phyloP scores from a whole-genome alignment of 345 rosid species.

The Salix brachista region DNA sequence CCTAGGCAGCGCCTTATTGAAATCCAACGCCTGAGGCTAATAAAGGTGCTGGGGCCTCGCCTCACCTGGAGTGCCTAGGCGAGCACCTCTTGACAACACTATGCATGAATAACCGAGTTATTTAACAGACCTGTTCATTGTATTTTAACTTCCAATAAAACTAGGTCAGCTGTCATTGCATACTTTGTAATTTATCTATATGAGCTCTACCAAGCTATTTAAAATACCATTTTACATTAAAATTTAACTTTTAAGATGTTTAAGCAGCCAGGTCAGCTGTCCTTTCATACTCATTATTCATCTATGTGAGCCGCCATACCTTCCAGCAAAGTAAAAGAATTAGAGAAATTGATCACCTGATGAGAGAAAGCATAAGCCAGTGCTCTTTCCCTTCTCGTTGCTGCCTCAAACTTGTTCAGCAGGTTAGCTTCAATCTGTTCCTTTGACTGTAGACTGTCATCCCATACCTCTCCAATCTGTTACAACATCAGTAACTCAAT shows the following conservation, averaged over 20 bases:
- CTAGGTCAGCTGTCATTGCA: too few species aligned
- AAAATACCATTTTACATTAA: not conserved
- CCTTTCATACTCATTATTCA: too few species aligned
- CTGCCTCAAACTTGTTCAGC: conserved; percentile 77
- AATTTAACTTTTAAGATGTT: not conserved
- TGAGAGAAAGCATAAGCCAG: conserved; percentile 85
- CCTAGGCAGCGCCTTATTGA: too few species aligned
- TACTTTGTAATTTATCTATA: too few species aligned
- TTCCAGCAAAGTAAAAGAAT: not conserved
- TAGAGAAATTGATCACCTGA: conserved; percentile 55
- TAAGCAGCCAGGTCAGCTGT: not conserved
- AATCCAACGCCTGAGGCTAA: too few species aligned
- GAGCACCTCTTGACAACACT: too few species aligned
- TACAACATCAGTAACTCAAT: too few species aligned
- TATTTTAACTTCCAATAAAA: too few species aligned
- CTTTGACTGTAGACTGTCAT: conserved; percentile 85
- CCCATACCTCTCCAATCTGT: conserved; percentile 49
- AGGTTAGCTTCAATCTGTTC: conserved; percentile 79
- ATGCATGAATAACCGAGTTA: too few species aligned
- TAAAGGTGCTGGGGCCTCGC: too few species aligned
- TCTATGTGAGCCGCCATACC: not conserved
- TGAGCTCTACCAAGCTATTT: not conserved
- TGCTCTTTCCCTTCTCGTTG: conserved; percentile 89
- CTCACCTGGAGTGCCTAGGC: too few species aligned
- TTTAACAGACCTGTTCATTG: too few species aligned